Conservation (phyloP, 164 flowering plant species). For the Annona squamosa region DNA sequence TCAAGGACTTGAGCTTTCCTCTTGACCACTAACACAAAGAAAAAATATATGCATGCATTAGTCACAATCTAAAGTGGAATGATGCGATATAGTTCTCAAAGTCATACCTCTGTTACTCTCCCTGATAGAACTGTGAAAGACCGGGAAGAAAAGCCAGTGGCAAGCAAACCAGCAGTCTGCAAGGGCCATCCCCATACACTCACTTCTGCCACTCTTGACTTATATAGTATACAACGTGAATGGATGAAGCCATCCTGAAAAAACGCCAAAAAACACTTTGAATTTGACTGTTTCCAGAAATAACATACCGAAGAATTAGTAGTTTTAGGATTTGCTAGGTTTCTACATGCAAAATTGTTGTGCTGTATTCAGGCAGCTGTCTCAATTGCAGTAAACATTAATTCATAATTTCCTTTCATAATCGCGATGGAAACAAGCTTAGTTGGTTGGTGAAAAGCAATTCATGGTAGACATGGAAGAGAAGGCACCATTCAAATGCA, state of each 20-base stretch:
- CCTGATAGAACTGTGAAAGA: conserved; percentile 62
- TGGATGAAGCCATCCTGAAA: conserved; percentile 50
- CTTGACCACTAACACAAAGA: conserved; percentile 44
- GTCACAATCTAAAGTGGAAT: not conserved
- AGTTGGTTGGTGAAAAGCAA: too few relatives aligned
- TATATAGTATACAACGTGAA: conserved; percentile 51
- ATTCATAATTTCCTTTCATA: too few relatives aligned
- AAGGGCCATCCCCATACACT: conserved; percentile 94
- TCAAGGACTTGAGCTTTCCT: conserved; percentile 27
- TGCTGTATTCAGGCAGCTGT: too few relatives aligned
- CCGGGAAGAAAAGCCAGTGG: conserved; percentile 44
- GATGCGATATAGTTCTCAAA: not conserved
- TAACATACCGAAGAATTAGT: not conserved
- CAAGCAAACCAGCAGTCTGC: conserved; percentile 70
- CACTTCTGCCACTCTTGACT: conserved; percentile 57
- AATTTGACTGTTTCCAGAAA: not conserved
- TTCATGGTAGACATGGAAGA: too few relatives aligned
- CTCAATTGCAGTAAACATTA: too few relatives aligned
- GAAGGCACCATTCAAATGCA: too few relatives aligned
- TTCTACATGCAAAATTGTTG: too few relatives aligned
- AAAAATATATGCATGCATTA: not conserved
- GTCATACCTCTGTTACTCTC: conserved; percentile 62
- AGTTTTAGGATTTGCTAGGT: not conserved
- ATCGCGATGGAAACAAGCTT: too few relatives aligned
- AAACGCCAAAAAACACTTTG: not conserved